Evolutionary conservation across 2,329 filamentous ascomycete species (phyloP), one percentile per base, ranked within the genome.

Genomic region (Fusarium poae): DNA sequence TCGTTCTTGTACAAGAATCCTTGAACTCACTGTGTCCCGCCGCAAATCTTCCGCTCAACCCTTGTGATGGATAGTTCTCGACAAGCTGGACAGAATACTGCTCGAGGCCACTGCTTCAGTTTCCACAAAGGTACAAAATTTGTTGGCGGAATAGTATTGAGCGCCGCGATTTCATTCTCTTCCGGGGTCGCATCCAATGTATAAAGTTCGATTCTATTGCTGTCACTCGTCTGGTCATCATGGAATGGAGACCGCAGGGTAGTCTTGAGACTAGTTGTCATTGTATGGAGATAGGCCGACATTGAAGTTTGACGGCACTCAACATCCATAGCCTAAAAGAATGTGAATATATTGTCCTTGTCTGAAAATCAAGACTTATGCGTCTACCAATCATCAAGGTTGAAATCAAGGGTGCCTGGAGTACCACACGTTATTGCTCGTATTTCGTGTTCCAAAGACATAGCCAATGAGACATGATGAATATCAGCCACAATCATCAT

Each of bases 71-170:
- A 73, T 3, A 69, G 21, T 5, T 71, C 70, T 21, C 57, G 62
- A 30, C 72, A 74, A 3, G 72, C 70, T 5, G 72, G 72, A 16
- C 72, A 74, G 1, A 57, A 13, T 2, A 74, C 48, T 4, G 66
- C 67, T 16, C 72, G 44, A 3, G 72, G 72, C 72, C 72, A 74
- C 27, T 73, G 55, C 3, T 63, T 66, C 8, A 74, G 34, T 12
- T 74, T 62, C 29, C 61, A 57, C 1, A 74, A 48, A n/a, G 72
- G 70, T 4, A 74, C 58, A 5, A 64, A 21, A 9, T 56, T 57
- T 4, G 71, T 67, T 5, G 52, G 52, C 0, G 72, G 73, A 18
- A 74, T 64, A 5, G 63, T 67, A 11, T 66, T 58, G 15, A 74
- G 74, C 1, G 72, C 63, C 0, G 58, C 58, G 11, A 68, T 53